Evolutionary conservation across 2,329 filamentous ascomycete species (phyloP).

Genomic region (Hypoxylon sp.): DNA sequence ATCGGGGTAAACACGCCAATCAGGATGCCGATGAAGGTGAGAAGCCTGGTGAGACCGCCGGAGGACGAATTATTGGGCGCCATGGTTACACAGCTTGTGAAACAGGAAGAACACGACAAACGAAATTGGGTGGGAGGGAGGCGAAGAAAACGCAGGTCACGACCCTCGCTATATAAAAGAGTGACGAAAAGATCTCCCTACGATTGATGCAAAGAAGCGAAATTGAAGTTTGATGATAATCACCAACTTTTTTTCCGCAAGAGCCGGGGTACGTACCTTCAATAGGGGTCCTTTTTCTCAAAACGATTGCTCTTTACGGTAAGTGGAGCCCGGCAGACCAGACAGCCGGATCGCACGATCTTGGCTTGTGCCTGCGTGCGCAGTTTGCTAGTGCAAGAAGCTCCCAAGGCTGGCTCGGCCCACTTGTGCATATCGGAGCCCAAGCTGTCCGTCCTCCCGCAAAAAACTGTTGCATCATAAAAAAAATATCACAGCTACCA

Average conservation of each 20-base stretch:
- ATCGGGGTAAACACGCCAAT: constrained; percentile 69
- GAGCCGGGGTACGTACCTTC: constrained; percentile 16
- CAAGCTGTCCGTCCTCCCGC: constrained; percentile 20
- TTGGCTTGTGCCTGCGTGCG: constrained; percentile 1
- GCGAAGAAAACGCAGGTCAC: background rate
- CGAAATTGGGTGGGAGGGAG: background rate
- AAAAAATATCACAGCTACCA: constrained; percentile 27
- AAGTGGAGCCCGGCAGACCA: constrained; percentile 41
- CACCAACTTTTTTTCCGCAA: background rate
- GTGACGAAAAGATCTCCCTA: background rate
- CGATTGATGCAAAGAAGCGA: background rate
- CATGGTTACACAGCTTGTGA: constrained; percentile 29
- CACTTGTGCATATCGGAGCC: constrained; percentile 31
- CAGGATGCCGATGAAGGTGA: constrained; percentile 67
- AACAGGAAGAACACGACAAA: background rate
- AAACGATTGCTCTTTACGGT: constrained; percentile 6
- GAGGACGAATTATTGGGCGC: constrained; percentile 36
- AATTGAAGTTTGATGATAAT: constrained; percentile 3
- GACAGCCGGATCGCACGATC: constrained; percentile 39
- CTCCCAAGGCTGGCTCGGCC: constrained; percentile 23
- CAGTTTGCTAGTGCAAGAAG: background rate
- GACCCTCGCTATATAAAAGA: constrained; percentile 3
- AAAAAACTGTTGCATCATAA: constrained; percentile 40
- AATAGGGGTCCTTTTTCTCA: constrained; percentile 36
- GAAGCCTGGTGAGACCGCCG: constrained; percentile 55